These are phyloP conservation scores for Rhinocladiella similis DNA, from an alignment of 2,329 filamentous ascomycete genomes.

Conservation along the genomic window DNA sequence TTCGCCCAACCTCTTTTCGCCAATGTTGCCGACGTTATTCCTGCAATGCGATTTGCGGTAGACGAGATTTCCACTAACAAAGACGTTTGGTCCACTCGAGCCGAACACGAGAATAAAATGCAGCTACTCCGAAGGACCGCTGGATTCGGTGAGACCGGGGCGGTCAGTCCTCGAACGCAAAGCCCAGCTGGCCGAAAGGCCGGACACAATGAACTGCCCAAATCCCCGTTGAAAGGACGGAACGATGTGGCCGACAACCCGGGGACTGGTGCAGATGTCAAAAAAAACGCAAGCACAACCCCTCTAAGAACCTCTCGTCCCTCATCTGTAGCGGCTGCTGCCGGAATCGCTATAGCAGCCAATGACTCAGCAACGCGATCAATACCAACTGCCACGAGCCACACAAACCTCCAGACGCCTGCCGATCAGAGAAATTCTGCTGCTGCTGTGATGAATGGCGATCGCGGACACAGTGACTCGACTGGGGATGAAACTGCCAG, in stretches of 20 bases:
- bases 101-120: conserved; percentile 61
- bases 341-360: conserved; percentile 7
- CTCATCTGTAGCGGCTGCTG: conserved; percentile 15
- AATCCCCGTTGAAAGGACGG: conserved; percentile 23
- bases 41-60: conserved; percentile 79
- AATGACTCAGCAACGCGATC: conserved; percentile 2
- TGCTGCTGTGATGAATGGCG: conserved; percentile 9
- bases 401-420: background rate
- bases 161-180: conserved; percentile 28
- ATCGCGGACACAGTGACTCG: conserved; percentile 5
- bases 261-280: background rate
- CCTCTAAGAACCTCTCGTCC: conserved; percentile 8
- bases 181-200: conserved; percentile 20
- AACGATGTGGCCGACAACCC: conserved; percentile 7
- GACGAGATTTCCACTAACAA: conserved; percentile 79
- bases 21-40: conserved; percentile 81
- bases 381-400: conserved; percentile 1
- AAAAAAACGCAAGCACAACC: conserved; percentile 7
- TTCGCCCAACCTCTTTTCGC: conserved; percentile 92
- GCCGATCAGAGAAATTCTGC: conserved; percentile 3
- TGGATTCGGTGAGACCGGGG: conserved; percentile 24
- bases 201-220: conserved; percentile 13
- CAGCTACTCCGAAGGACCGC: conserved; percentile 43
- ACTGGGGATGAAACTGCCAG: conserved; percentile 9
- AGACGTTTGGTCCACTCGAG: conserved; percentile 67